Base-by-base conservation (phyloP, 768 basidiomycete genomes). In the Multifurca ochricompacta region DNA sequence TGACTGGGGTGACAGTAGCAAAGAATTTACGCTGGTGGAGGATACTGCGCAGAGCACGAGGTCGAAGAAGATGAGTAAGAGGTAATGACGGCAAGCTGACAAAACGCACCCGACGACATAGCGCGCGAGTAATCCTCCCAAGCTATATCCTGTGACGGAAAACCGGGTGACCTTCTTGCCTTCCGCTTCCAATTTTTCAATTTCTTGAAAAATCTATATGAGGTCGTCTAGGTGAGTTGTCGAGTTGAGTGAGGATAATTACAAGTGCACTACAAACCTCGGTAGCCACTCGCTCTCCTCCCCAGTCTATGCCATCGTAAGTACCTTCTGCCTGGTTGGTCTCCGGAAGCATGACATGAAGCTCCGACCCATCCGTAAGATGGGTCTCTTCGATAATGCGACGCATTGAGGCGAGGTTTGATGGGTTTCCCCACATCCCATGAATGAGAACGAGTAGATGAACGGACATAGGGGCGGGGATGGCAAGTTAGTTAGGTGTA, bases 261-360 rank as follows among this genome's bases (percentile, higher is more conserved):
- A 19, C 35, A 9, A 16, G n/a, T n/a, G n/a, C n/a, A n/a, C n/a
- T 2, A 62, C 73, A 32, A 47, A 88, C 89, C 80, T 93, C 91
- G 56, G 82, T 71, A 3, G 87, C 80, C 32, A 91, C 80, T 30
- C 91, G 74, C 68, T 91, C 87, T 34, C 81, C 85, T 54, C 87
- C 83, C 80, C 87, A 87, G 64, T 91, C 89, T 21, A 91, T 79
- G 1, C 89, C 88, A 59, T 91, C 89, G 61, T 90, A 91, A 1
- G 87, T 89, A 9, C 75, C 76, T 27, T 81, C 77, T 28, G 80
- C 80, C 16, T 71, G 65, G 65, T 89, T 87, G 3, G 83, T 78
- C 61, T 86, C 71, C 3, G 87, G 77, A 0, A 80, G 65, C n/a
- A 89, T 67, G 25, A 87, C 73, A 32, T 80, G 78, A 5, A 92